These are phyloP conservation scores for Entomortierella chlamydospora DNA, from an alignment of 192 early-diverging fungal genomes.

Conservation along the genomic window DNA sequence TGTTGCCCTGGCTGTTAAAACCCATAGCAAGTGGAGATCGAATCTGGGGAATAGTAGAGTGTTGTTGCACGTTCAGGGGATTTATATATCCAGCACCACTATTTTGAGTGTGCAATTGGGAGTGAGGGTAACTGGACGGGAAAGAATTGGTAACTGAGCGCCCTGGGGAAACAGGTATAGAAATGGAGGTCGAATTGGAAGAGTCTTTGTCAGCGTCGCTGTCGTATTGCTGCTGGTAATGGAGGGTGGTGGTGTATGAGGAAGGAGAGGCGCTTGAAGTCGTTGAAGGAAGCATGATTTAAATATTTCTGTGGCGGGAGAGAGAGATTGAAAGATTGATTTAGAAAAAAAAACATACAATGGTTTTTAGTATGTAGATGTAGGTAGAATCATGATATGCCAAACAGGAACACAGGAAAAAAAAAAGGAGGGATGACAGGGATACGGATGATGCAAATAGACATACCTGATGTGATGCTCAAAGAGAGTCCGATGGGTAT, in stretches of 20 bases:
- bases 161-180: constrained; percentile 3
- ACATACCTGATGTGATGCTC: constrained; percentile 27
- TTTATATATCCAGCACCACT: constrained; percentile 25
- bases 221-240: constrained; percentile 17
- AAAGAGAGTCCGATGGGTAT: constrained; percentile 1
- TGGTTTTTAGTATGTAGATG: constrained; percentile 3
- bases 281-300: constrained; percentile 30
- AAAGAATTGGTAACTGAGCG: not conserved
- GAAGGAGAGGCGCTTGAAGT: constrained; percentile 5
- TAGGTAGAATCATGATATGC: constrained; percentile 37
- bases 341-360: not conserved
- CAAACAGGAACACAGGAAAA: constrained; percentile 5
- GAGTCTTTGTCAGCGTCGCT: constrained; percentile 21
- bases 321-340: not conserved
- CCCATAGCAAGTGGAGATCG: constrained; percentile 48
- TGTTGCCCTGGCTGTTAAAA: constrained; percentile 20
- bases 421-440: constrained; percentile 32
- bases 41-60: constrained; percentile 35
- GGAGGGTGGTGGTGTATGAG: constrained; percentile 1
- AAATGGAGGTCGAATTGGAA: not conserved
- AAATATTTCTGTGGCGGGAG: not conserved
- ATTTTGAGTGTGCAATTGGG: constrained; percentile 4
- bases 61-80: constrained; percentile 19
- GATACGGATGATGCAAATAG: constrained; percentile 15
- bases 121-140: constrained; percentile 1